These are phyloP conservation scores for Saccharomyces uvarum DNA, from an alignment of 1,139 yeast species.

Conservation along the genomic window DNA sequence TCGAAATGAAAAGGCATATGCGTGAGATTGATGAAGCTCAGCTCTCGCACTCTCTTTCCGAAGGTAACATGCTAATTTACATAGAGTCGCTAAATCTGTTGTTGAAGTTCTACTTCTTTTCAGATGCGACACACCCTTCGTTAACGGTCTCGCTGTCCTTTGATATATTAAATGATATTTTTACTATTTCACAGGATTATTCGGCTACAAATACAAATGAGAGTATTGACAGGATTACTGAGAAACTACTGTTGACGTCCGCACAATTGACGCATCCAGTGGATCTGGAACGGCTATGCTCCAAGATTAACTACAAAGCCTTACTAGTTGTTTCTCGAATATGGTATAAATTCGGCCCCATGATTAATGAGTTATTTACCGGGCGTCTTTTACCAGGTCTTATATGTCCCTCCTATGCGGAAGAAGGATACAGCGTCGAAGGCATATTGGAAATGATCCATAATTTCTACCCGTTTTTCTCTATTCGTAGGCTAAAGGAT, in stretches of 20 bases:
- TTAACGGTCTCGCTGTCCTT: neutral
- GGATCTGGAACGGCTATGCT: constrained; percentile 3
- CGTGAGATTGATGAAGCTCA: neutral
- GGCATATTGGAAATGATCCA: neutral
- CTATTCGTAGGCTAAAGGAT: neutral
- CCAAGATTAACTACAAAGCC: constrained; percentile 2
- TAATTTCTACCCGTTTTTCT: constrained; percentile 1
- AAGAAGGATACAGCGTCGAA: neutral
- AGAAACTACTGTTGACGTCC: neutral
- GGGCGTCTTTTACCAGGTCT: neutral
- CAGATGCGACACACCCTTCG: constrained; percentile 1
- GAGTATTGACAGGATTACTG: neutral
- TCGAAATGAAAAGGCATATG: neutral
- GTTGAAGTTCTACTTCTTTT: neutral
- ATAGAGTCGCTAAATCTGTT: neutral
- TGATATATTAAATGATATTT: neutral
- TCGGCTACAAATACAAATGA: neutral
- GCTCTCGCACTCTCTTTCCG: neutral
- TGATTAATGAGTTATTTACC: neutral
- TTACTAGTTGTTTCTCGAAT: constrained; percentile 7
- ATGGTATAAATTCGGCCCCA: constrained; percentile 13
- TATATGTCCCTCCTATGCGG: neutral
- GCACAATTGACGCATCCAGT: neutral
- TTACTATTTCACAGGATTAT: neutral
- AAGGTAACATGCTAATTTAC: neutral